Evolutionary conservation across 306 rosid species (phyloP), one percentile per base, ranked within the genome.

Genomic region (Ormosia semicastrata): DNA sequence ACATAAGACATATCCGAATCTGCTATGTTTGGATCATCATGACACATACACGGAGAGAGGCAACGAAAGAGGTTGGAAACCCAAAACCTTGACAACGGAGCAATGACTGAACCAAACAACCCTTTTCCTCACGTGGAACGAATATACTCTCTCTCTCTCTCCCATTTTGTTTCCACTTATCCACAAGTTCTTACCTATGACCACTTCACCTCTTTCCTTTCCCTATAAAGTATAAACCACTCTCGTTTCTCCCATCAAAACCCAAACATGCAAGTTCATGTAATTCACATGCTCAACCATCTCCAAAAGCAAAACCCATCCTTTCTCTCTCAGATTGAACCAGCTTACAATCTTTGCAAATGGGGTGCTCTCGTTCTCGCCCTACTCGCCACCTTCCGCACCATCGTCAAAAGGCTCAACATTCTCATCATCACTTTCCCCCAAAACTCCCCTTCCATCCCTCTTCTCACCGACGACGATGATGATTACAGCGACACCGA

Each of bases 341-440:
- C 74, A 9, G 41, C 88, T 62, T 67, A 64, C 39, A 69, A 53
- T 58, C 65, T 93, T 60, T 91, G 91, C 82, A 89, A 85, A 84
- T 90, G 91, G 92, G 62, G 91, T 8, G 92, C 91, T 72, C 4
- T 95, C 3, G 49, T 93, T 78, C 82, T 95, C 29, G 89, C 97
- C 4, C 29, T 93, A 0, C 36, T 93, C 33, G 94, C 94, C 7
- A 82, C 95, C 36, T 63, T 90, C 29, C 82, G 91, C 43, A 65
- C 93, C 66, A 75, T 89, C 12, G 17, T 86, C 41, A 88, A 81
- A 24, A 24, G 24, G 24, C 24, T 24, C 24, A 24, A 24, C 64
- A 4, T 88, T 63, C 40, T 89, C 17, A 33, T 87, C 44, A 1
- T 81, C 50, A 37, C 68, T 4, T 74, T 88, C 57, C 87, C 74